Conservation (phyloP, 768 basidiomycete genomes). For the Lactarius hatsudake region DNA sequence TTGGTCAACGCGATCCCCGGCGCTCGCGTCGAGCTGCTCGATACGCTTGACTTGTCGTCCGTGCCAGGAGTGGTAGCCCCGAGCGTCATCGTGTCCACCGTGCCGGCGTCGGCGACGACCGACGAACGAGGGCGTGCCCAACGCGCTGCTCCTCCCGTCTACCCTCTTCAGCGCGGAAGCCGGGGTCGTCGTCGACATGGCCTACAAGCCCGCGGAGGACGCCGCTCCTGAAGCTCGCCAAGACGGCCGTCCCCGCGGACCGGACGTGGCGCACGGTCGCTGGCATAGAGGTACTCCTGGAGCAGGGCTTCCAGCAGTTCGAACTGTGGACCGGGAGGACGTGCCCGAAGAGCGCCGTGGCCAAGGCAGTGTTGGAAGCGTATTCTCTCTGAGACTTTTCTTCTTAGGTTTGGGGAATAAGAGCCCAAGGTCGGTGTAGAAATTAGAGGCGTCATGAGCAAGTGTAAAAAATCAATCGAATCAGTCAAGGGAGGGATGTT, state of each 20-base stretch:
- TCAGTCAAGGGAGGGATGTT: neutral
- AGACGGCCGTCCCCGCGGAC: constrained; percentile 34
- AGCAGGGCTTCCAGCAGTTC: constrained; percentile 88
- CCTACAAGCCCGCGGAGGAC: constrained; percentile 87
- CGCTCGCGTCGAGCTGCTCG: constrained; percentile 57
- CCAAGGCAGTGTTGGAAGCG: constrained; percentile 46
- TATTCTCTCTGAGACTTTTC: constrained; percentile 34
- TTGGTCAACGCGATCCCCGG: constrained; percentile 68
- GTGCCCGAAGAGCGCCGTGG: constrained; percentile 51
- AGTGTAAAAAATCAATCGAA: neutral
- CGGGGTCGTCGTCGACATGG: constrained; percentile 87
- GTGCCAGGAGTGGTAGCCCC: constrained; percentile 43
- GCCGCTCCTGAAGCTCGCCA: constrained; percentile 70
- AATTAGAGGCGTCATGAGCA: neutral
- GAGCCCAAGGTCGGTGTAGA: neutral
- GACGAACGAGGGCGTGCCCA: constrained; percentile 31
- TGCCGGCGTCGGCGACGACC: constrained; percentile 71
- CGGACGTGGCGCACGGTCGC: constrained; percentile 66
- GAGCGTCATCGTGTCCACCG: constrained; percentile 81
- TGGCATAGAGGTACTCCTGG: constrained; percentile 81
- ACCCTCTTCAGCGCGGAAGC: constrained; percentile 59
- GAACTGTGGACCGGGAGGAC: constrained; percentile 72
- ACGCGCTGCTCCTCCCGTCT: constrained; percentile 50
- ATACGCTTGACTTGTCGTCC: constrained; percentile 55
- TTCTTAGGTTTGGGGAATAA: neutral